Base-by-base conservation (phyloP, 257 asterid genomes). In the Datura wrightii region DNA sequence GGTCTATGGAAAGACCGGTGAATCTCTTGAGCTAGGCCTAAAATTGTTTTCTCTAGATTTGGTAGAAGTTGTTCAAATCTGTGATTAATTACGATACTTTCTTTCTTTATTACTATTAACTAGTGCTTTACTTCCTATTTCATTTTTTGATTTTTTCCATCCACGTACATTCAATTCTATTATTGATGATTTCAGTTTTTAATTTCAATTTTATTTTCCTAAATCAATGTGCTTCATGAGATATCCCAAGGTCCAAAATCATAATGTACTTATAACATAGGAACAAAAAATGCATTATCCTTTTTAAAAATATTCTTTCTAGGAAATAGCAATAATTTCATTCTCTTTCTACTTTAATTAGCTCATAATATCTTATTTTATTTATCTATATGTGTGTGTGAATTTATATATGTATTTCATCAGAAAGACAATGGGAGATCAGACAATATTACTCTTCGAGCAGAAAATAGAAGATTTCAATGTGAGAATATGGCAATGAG, bases 371-470 rank as follows among this genome's bases (percentile, higher is more conserved):
- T 8, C 0, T 60, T 6, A 19, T 19, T 19, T 60, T 60, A 60
- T 60, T 60, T 19, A 9, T 60, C 15, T 19, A 19, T 9, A 60
- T 3, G 1, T 19, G 1, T 19, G 19, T 60, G 14, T 19, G 0
- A 60, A 24, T 24, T 24, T 5, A 79, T 54, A 55, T 56, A 55
- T 55, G 36, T 16, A 79, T 79, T 55, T 10, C 1, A 93, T 10
- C 18, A 94, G 98, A 90, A 87, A 31, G 93, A 87, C 56, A 85
- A 82, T 84, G 94, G 90, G 79, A 91, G 78, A 86, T 92, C 91
- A 56, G 90, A 90, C 78, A 92, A 92, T 79, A 85, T 74, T 84
- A 31, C 87, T 59, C 94, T 93, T 48, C 89, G 89, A 46, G 18
- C 86, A 5, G 93, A 93, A 79, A 94, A 92, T 82, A 93, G 90